phyloP scores from a whole-genome alignment of 2,329 filamentous ascomycete genomes.

The Zasmidium angulare region DNA sequence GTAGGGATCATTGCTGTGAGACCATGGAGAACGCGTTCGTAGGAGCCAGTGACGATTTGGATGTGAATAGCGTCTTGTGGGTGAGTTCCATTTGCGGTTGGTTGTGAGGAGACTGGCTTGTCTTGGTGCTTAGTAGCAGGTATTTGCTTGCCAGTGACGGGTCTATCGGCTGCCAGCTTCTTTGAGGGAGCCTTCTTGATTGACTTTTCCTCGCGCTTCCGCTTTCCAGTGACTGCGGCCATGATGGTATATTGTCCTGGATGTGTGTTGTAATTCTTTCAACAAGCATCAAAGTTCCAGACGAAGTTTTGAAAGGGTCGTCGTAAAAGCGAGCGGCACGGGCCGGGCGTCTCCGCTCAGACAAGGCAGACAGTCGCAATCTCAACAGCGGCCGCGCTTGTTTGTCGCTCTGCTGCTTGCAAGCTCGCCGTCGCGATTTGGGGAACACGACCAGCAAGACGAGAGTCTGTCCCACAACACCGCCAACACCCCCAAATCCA shows the following conservation, averaged over 20 bases:
- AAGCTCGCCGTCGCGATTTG: conserved; percentile 12
- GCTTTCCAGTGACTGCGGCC: conserved; percentile 13
- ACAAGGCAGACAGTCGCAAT: neutral
- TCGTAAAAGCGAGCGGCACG: too few species aligned
- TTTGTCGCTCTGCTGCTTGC: neutral
- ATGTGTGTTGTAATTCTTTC: too few species aligned
- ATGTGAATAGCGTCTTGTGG: conserved; percentile 55
- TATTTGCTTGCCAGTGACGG: conserved; percentile 8
- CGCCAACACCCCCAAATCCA: neutral
- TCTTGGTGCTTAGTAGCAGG: conserved; percentile 8
- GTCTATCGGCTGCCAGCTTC: conserved; percentile 11
- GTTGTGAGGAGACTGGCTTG: neutral
- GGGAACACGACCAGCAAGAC: neutral
- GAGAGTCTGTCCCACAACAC: neutral
- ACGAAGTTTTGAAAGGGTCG: too few species aligned
- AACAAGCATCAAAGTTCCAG: too few species aligned
- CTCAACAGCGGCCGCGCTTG: neutral
- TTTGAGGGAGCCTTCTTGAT: conserved; percentile 15
- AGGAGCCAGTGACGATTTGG: conserved; percentile 89
- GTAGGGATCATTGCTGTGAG: conserved; percentile 75
- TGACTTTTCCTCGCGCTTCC: conserved; percentile 20
- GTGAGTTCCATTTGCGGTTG: neutral
- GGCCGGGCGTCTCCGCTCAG: neutral
- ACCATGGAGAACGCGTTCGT: conserved; percentile 89
- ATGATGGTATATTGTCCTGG: neutral